A percentile compares a stretch with the other conserved stretches of the same genome.
Evolutionary conservation across 1,284 basidiomycete species (phyloP).

Genomic region (Cryptococcus hybrid): DNA sequence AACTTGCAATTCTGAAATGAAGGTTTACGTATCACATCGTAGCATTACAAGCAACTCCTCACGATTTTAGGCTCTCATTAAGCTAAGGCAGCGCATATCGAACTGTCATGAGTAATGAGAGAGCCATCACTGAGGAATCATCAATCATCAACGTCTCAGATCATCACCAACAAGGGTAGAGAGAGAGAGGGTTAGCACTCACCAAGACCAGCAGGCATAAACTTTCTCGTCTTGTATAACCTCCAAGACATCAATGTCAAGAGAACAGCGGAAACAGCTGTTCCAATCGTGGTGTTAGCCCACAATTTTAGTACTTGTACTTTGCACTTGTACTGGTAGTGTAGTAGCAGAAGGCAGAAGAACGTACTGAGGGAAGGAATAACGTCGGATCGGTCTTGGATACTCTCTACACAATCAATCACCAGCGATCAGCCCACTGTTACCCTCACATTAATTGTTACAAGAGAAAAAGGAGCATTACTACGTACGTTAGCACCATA

Average conservation of each 20-base stretch:
- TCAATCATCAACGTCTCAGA: no score
- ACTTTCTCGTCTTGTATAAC: constrained; percentile 34
- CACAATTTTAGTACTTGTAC: no score
- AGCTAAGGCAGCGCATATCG: constrained; percentile 5
- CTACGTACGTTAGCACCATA: constrained; percentile 40
- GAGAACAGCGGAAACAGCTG: background rate
- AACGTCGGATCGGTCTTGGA: constrained; percentile 30
- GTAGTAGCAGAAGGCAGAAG: background rate
- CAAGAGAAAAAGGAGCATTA: background rate
- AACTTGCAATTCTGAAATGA: no score
- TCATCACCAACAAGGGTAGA: no score
- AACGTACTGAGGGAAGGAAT: constrained; percentile 26
- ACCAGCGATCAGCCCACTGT: background rate
- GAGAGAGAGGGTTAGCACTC: constrained; percentile 8
- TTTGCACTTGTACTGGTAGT: no score
- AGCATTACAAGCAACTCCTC: background rate
- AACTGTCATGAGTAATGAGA: constrained; percentile 7
- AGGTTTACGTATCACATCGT: no score
- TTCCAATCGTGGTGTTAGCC: background rate
- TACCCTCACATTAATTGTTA: background rate
- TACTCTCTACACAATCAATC: constrained; percentile 16
- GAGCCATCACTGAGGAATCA: background rate
- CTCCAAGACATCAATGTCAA: constrained; percentile 30
- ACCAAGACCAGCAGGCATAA: constrained; percentile 46
- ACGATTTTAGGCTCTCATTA: background rate